These are phyloP conservation scores for Lolium rigidum DNA, from an alignment of 176 grass and related monocot genomes.

Conservation along the genomic window DNA sequence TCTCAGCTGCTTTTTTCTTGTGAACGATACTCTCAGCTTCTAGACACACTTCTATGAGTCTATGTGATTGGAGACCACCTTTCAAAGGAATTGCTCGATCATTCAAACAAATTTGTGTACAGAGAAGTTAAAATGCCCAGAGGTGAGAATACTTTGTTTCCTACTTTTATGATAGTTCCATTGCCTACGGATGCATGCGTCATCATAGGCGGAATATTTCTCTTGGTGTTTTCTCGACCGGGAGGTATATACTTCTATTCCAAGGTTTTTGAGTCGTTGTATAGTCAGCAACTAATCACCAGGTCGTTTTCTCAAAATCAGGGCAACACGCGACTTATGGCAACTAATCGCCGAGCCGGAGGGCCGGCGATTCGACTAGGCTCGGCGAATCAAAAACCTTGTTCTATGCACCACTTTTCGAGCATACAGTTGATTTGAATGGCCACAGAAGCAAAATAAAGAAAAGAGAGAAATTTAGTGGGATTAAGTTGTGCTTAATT, in stretches of 20 bases:
- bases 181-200: constrained; percentile 16
- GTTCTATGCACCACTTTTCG: background rate
- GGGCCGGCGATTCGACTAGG: too few species aligned
- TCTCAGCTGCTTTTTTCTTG: background rate
- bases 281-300: too few species aligned
- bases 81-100: constrained; percentile 10
- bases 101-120: constrained; percentile 25
- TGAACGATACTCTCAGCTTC: constrained; percentile 21
- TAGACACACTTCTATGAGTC: constrained; percentile 29
- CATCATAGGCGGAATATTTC: background rate
- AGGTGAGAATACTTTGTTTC: constrained; percentile 36
- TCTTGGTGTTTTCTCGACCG: background rate
- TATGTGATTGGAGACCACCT: background rate
- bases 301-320: too few species aligned
- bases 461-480: background rate
- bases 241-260: background rate
- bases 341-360: too few species aligned
- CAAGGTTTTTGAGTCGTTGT: too few species aligned
- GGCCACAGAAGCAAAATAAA: background rate
- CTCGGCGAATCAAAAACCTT: too few species aligned
- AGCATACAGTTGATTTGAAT: background rate
- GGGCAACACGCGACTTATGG: too few species aligned
- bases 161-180: constrained; percentile 46
- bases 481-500: background rate
- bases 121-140: constrained; percentile 1